Evolutionary conservation across 495 filamentous ascomycete species (phyloP).

Genomic region (Aspergillus baeticus): DNA sequence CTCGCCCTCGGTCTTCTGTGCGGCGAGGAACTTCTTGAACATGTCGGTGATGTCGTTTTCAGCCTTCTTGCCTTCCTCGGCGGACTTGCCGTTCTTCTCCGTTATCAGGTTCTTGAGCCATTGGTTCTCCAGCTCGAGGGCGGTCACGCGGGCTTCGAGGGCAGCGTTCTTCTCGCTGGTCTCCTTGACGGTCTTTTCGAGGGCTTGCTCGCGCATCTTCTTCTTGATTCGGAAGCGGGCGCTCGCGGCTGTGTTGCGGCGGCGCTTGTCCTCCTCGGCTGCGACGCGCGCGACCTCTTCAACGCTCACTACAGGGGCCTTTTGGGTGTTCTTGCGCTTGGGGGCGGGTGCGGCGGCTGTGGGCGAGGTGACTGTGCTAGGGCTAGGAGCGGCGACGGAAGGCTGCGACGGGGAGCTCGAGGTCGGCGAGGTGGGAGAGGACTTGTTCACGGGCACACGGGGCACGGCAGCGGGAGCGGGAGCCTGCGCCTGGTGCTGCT

Average conservation of each 20-base stretch:
- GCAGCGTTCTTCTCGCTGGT: slow-evolving; percentile 75
- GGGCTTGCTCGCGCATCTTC: slow-evolving; percentile 94
- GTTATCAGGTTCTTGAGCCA: slow-evolving; percentile 93
- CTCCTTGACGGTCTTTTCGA: slow-evolving; percentile 88
- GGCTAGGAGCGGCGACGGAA: slow-evolving; percentile 16
- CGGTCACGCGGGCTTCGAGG: slow-evolving; percentile 79
- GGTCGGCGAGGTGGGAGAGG: slow-evolving; percentile 21
- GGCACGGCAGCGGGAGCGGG: slow-evolving; percentile 4
- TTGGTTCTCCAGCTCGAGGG: slow-evolving; percentile 92
- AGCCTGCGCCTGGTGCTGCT: slow-evolving; percentile 11
- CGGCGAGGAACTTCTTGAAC: slow-evolving; percentile 49
- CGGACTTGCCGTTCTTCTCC: slow-evolving; percentile 72
- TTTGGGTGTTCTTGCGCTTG: slow-evolving; percentile 44
- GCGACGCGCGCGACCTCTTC: slow-evolving; percentile 61
- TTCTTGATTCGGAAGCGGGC: slow-evolving; percentile 99
- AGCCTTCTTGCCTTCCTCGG: slow-evolving; percentile 36
- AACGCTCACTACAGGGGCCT: slow-evolving; percentile 30
- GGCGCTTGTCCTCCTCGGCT: slow-evolving; percentile 96
- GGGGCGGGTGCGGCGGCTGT: slow-evolving; percentile 24
- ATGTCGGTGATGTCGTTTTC: slow-evolving; percentile 47
- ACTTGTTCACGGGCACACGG: slow-evolving; percentile 14
- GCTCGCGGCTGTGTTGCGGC: slow-evolving; percentile 92
- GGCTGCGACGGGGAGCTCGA: slow-evolving; percentile 10
- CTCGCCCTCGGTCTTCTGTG: slow-evolving; percentile 33
- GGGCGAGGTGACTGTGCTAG: slow-evolving; percentile 10